Percentiles rank a stretch among this genome's conserved stretches.
Conservation (phyloP, 805 yeast species). For the Hanseniaspora taiwanica region DNA sequence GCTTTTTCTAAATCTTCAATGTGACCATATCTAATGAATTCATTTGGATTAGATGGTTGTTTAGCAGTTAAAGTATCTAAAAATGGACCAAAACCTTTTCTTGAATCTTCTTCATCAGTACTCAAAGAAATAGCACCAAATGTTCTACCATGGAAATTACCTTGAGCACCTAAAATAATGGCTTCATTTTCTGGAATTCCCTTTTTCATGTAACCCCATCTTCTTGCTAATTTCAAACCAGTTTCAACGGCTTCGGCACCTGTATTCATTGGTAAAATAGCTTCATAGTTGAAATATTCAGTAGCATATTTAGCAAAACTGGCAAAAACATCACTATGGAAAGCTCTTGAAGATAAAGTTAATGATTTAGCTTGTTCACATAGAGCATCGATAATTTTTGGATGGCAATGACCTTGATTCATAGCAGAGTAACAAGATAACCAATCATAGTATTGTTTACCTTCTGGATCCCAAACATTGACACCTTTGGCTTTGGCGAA, state of each 20-base stretch:
- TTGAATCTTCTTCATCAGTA: slow-evolving; percentile 81
- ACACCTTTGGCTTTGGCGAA: slow-evolving; percentile 81
- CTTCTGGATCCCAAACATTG: slow-evolving; percentile 97
- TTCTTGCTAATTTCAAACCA: slow-evolving; percentile 83
- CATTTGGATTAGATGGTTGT: slow-evolving; percentile 58
- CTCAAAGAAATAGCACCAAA: slow-evolving; percentile 92
- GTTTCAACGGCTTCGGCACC: slow-evolving; percentile 99
- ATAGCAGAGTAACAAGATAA: slow-evolving; percentile 93
- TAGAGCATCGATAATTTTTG: slow-evolving; percentile 74
- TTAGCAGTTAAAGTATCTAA: slow-evolving; percentile 71
- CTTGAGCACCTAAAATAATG: slow-evolving; percentile 70
- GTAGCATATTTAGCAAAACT: slow-evolving; percentile 77
- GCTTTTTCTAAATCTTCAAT: slow-evolving; percentile 81
- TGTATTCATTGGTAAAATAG: slow-evolving; percentile 94
- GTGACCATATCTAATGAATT: slow-evolving; percentile 62
- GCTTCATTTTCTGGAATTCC: slow-evolving; percentile 77
- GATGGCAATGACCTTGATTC: slow-evolving; percentile 97
- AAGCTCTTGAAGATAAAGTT: slow-evolving; percentile 86
- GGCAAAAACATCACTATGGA: slow-evolving; percentile 81
- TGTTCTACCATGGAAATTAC: slow-evolving; percentile 95
- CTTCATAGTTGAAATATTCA: slow-evolving; percentile 79
- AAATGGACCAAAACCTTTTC: slow-evolving; percentile 81
- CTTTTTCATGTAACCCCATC: slow-evolving; percentile 91
- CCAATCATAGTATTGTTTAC: slow-evolving; percentile 84
- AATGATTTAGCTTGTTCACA: slow-evolving; percentile 74